Base-by-base conservation (phyloP, 495 filamentous ascomycete genomes). In the Wilcoxina mikolae region DNA sequence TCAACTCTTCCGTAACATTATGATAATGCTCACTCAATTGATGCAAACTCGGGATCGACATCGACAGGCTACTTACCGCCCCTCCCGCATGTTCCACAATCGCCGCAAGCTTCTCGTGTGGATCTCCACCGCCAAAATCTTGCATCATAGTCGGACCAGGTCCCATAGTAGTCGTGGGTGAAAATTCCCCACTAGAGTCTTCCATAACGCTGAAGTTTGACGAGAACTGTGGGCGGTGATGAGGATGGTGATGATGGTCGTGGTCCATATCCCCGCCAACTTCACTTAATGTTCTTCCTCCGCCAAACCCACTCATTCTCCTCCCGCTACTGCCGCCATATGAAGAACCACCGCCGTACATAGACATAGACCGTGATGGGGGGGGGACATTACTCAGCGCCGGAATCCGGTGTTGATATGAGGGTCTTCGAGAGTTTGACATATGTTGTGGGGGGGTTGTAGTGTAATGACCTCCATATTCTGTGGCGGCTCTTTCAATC, bases 21-120 rank as follows among this genome's bases (percentile, higher is more conserved):
- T 56, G 66, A 42, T 65, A 52, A 24, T 58, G 57, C 49, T 65
- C 62, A 51, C 62, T 65, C 18, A 65, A 48, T n/a, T 65, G 61
- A 23, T 65, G 62, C 9, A 65, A 31, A 35, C 51, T 55, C 12
- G 62, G 61, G 2, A 65, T 61, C 0, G 58, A 58, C 11, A 65
- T 51, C 2, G 58, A 58, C 39, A 65, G 58, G 23, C 58, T 62
- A 5, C 54, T 43, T 12, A 65, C 38, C 17, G 58, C 61, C 11
- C 62, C 62, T 48, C 63, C 58, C 33, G 58, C 61, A 11, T 58
- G 58, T 29, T 65, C 54, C 23, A 65, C 55, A 9, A 65, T 58
- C 12, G 61, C 61, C 23, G 60, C 55, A 43, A 65, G 62, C 26
- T 65, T 58, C 18, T 43, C 43, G 42, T 65, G 61, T 10, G 62